These are phyloP conservation scores for Chlamydomonas sp. DNA, from an alignment of 139 green algal genomes.

Conservation along the genomic window DNA sequence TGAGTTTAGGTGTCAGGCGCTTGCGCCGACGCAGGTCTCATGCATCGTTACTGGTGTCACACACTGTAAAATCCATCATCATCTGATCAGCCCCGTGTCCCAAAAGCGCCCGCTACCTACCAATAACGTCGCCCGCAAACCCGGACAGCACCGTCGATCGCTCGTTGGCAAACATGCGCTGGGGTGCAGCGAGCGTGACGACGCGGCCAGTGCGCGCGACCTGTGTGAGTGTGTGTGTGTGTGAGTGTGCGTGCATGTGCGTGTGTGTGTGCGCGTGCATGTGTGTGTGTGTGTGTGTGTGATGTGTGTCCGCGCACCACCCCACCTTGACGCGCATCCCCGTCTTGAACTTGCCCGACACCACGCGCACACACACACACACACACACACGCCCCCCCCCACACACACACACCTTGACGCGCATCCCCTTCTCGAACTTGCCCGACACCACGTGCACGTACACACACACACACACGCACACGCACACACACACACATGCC, in stretches of 20 bases:
- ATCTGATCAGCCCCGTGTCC: too few species aligned
- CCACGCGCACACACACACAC: too few species aligned
- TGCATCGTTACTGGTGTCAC: too few species aligned
- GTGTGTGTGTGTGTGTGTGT: too few species aligned
- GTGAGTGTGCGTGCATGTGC: not conserved
- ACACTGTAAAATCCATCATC: too few species aligned
- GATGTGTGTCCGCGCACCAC: too few species aligned
- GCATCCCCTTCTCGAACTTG: constrained; percentile 67
- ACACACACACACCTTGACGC: constrained; percentile 38
- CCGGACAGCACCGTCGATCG: constrained; percentile 49
- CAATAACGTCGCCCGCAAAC: constrained; percentile 46
- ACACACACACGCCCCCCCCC: too few species aligned
- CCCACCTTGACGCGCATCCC: constrained; percentile 61
- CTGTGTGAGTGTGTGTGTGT: too few species aligned
- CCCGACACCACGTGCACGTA: constrained; percentile 20
- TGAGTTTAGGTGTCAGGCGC: too few species aligned
- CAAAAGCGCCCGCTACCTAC: not conserved
- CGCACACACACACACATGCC: not conserved
- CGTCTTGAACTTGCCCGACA: constrained; percentile 50
- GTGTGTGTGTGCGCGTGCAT: too few species aligned
- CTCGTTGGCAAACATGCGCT: constrained; percentile 70
- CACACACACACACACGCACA: not conserved
- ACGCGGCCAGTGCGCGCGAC: constrained; percentile 58
- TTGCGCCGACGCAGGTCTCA: too few species aligned
- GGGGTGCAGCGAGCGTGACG: constrained; percentile 54